Percentiles rank a stretch among this genome's conserved stretches.
Evolutionary conservation across 768 basidiomycete species (phyloP).

Genomic region (Ramaria rubella): DNA sequence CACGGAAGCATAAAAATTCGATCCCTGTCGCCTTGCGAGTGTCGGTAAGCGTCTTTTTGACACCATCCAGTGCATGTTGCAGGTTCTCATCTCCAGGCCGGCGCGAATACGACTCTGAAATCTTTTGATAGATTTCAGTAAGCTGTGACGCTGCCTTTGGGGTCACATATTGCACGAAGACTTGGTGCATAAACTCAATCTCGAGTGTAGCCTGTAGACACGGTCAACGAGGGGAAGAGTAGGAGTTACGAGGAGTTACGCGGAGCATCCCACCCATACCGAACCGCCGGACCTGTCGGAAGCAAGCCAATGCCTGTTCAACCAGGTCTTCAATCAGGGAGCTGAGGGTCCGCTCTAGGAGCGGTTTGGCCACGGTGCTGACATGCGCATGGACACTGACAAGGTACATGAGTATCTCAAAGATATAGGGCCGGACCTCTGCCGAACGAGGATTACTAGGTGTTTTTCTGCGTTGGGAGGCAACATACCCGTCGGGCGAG

Average conservation of each 20-base stretch:
- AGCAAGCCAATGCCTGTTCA: conserved; percentile 74
- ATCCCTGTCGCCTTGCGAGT: conserved; percentile 87
- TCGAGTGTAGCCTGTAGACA: conserved; percentile 83
- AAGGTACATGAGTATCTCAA: conserved; percentile 77
- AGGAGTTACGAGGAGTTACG: conserved; percentile 33
- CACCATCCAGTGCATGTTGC: conserved; percentile 79
- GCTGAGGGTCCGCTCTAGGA: conserved; percentile 77
- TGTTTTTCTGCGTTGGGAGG: no score
- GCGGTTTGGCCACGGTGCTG: conserved; percentile 65
- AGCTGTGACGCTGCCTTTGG: conserved; percentile 74
- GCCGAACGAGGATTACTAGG: conserved; percentile 16
- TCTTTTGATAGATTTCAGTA: conserved; percentile 88
- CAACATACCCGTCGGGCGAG: conserved; percentile 77
- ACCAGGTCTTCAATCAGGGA: conserved; percentile 79
- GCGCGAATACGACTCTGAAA: conserved; percentile 86
- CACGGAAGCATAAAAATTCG: conserved; percentile 89
- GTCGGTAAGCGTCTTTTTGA: conserved; percentile 86
- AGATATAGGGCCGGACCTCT: conserved; percentile 96
- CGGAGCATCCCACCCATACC: conserved; percentile 99
- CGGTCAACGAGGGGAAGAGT: not conserved
- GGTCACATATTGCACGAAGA: conserved; percentile 82
- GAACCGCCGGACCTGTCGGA: conserved; percentile 84
- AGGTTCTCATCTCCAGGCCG: conserved; percentile 81
- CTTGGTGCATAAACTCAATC: conserved; percentile 99
- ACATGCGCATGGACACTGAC: conserved; percentile 92